These are phyloP conservation scores for Paraphoma sp. DNA, from an alignment of 2,329 filamentous ascomycete genomes.

Conservation along the genomic window DNA sequence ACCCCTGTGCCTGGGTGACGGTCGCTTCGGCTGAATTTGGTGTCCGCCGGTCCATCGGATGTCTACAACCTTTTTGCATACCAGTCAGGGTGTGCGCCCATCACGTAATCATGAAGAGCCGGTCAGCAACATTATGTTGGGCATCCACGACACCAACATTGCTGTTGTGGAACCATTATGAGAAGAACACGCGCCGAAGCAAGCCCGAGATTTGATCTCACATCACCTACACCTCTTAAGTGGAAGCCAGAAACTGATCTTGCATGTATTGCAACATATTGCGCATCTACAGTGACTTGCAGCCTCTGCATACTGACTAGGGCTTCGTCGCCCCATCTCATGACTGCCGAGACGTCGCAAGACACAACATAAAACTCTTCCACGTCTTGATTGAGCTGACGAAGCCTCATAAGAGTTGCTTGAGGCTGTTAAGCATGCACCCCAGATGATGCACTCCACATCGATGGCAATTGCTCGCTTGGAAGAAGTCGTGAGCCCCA, in stretches of 20 bases:
- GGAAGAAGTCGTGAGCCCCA: slow-evolving; percentile 6
- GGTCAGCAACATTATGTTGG: slow-evolving; percentile 3
- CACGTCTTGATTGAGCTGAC: slow-evolving; percentile 27
- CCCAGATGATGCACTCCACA: slow-evolving; percentile 26
- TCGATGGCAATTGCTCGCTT: slow-evolving; percentile 12
- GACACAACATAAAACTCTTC: neutral
- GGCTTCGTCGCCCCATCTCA: neutral
- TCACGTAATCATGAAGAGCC: neutral
- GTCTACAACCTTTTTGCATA: neutral
- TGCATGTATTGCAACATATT: neutral
- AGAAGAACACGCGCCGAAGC: neutral
- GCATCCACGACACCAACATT: neutral
- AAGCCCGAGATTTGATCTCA: neutral
- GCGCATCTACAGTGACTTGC: neutral
- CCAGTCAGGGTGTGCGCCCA: neutral
- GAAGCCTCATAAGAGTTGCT: slow-evolving; percentile 18
- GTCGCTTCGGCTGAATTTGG: slow-evolving; percentile 2
- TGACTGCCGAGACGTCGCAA: slow-evolving; percentile 1
- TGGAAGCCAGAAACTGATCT: neutral
- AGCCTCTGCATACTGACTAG: neutral
- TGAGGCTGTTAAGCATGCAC: slow-evolving; percentile 19
- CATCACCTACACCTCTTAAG: neutral
- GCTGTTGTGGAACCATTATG: slow-evolving; percentile 2
- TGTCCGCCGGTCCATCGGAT: neutral
- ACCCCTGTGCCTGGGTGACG: neutral